These are phyloP conservation scores for Smallanthus sonchifolius DNA, from an alignment of 129 eudicot species.

Conservation along the genomic window DNA sequence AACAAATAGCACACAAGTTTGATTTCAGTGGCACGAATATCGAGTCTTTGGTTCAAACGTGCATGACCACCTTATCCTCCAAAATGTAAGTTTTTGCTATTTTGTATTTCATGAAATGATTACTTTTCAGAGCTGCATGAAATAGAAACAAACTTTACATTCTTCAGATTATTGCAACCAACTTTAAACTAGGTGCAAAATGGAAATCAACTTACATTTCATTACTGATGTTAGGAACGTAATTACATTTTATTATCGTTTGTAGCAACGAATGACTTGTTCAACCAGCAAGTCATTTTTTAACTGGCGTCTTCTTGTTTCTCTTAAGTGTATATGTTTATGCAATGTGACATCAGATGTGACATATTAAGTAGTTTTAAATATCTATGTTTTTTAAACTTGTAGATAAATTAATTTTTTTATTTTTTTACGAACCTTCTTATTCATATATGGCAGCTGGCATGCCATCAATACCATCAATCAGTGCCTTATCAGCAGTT, in stretches of 20 bases:
- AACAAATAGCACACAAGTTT: conserved; percentile 68
- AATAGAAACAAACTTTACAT: background rate
- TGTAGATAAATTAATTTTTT: background rate
- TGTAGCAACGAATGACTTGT: background rate
- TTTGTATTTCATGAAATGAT: background rate
- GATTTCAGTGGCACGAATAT: conserved; percentile 54
- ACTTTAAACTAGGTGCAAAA: background rate
- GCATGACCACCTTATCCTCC: conserved; percentile 97
- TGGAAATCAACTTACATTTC: background rate
- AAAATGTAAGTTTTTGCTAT: conserved; percentile 59
- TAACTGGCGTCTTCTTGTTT: background rate
- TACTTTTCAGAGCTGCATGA: background rate
- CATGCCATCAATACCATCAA: no score
- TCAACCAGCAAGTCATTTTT: background rate
- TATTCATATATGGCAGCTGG: no score
- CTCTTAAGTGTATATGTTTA: background rate
- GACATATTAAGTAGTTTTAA: no score
- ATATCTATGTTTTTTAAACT: background rate
- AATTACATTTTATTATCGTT: background rate
- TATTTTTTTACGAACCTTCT: background rate
- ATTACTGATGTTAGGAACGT: background rate
- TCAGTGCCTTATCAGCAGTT: no score
- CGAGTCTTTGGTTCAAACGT: conserved; percentile 89
- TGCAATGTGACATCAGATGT: no score
- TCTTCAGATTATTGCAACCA: background rate